A percentile compares a stretch with the other conserved stretches of the same genome.
phyloP scores from a whole-genome alignment of 2,329 filamentous ascomycete genomes.

The Fusarium udum region DNA sequence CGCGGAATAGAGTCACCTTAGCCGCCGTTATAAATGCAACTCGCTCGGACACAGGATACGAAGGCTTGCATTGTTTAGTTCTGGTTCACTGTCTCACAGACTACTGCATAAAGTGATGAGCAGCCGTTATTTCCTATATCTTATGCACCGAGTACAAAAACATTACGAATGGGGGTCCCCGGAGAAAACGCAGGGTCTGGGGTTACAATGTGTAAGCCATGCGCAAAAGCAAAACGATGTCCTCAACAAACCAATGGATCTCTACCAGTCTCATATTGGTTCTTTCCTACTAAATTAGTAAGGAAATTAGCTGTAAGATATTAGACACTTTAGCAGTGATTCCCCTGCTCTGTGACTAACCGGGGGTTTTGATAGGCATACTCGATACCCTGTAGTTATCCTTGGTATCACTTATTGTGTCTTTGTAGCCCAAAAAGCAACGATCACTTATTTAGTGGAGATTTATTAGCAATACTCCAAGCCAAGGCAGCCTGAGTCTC shows the following conservation, averaged over 20 bases:
- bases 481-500: neutral
- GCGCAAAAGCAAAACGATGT: neutral
- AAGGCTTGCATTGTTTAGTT: neutral
- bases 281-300: neutral
- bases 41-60: neutral
- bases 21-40: neutral
- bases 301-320: neutral
- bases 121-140: neutral
- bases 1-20: neutral
- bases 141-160: neutral
- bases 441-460: neutral
- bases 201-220: conserved; percentile 8
- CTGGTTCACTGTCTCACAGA: neutral
- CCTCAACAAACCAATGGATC: neutral
- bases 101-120: neutral
- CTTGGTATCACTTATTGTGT: neutral
- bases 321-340: neutral
- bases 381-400: neutral
- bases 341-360: neutral
- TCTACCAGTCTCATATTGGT: neutral
- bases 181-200: conserved; percentile 30
- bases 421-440: neutral
- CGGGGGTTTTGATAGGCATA: neutral
- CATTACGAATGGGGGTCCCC: neutral
- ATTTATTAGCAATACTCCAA: neutral